Base-by-base conservation (phyloP, 768 basidiomycete genomes). In the Cystofilobasidium bisporidii region DNA sequence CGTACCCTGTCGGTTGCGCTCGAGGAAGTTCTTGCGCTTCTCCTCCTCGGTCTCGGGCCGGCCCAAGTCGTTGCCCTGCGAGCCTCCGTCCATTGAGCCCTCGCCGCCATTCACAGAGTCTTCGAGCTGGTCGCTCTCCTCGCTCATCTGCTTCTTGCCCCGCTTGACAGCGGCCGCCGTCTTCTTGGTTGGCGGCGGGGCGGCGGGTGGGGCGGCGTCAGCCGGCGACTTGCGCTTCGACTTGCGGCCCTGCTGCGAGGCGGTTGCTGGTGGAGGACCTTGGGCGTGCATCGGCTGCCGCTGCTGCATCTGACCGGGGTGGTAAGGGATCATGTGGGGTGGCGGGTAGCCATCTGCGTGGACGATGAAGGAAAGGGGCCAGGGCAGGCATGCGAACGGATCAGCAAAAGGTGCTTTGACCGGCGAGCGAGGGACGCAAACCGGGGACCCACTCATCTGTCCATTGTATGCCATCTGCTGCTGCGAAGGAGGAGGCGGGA, bases 1-100 rank as follows among this genome's bases (percentile, higher is more conserved):
- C 81, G 61, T 70, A 97, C 94, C 94, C 83, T 98, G 96, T 73
- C 96, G 83, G 75, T 99, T 99, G 70, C 96, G 82, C 78, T 98
- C 96, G 69, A 99, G 79, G 78, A 99, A 98, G 78, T 97, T 98
- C 78, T 84, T 85, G 48, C 96, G 82, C 78, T 99, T 99, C 75
- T 98, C 96, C 77, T 98, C 96, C 76, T 99, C 96, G 0, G 94
- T 97, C 81, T 96, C 91, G 28, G 87, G 88, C 74, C 48, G 53
- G 36, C 55, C 38, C 30, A 36, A 32, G 28, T 60, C 47, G n/a
- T n/a, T n/a, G n/a, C n/a, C n/a, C 59, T 53, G 40, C 36, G 57
- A 65, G 14, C 55, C 36, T 14, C 63, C 48, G n/a, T 12, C 24
- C 38, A 28, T 56, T n/a, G 47, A 48, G 62, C 67, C 59, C 47